A percentile compares a stretch with the other conserved stretches of the same genome.
Conservation (phyloP, 2,329 filamentous ascomycete genomes). For the Fusarium agapanthi region DNA sequence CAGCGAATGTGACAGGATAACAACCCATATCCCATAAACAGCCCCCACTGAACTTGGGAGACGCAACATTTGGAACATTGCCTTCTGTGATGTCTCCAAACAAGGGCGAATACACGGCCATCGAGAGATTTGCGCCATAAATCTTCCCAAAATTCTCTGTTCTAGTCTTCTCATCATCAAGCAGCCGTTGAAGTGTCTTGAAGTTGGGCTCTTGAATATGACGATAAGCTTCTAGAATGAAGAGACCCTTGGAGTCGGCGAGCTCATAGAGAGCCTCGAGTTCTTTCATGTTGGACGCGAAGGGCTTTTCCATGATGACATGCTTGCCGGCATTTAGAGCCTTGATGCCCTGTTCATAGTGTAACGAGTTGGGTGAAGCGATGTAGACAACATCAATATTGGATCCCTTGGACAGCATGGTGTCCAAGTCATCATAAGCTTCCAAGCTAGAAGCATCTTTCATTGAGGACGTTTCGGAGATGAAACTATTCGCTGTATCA, state of each 20-base stretch:
- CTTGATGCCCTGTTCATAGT: slow-evolving; percentile 24
- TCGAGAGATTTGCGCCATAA: slow-evolving; percentile 23
- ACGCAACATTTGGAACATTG: slow-evolving; percentile 28
- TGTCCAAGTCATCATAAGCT: slow-evolving; percentile 20
- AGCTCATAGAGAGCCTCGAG: slow-evolving; percentile 19
- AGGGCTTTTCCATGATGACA: slow-evolving; percentile 33
- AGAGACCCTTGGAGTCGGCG: slow-evolving; percentile 20
- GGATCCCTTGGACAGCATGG: slow-evolving; percentile 5
- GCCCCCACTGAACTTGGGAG: slow-evolving; percentile 27
- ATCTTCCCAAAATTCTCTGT: slow-evolving; percentile 17
- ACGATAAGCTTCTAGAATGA: slow-evolving; percentile 29
- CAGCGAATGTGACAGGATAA: slow-evolving; percentile 28
- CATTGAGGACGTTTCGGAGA: slow-evolving; percentile 25
- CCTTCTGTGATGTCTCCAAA: slow-evolving; percentile 10
- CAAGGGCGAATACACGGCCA: slow-evolving; percentile 20
- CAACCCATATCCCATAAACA: slow-evolving; percentile 34
- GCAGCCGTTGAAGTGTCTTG: slow-evolving; percentile 14
- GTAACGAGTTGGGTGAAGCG: slow-evolving; percentile 32
- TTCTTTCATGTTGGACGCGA: slow-evolving; percentile 24
- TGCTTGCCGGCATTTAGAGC: slow-evolving; percentile 18
- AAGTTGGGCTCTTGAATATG: slow-evolving; percentile 38
- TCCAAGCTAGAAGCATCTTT: neutral
- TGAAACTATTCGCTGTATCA: slow-evolving; percentile 22
- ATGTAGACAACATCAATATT: slow-evolving; percentile 25
- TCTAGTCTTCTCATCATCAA: slow-evolving; percentile 22